phyloP scores from a whole-genome alignment of 1,284 basidiomycete species.

The Boletellus deceptivus region DNA sequence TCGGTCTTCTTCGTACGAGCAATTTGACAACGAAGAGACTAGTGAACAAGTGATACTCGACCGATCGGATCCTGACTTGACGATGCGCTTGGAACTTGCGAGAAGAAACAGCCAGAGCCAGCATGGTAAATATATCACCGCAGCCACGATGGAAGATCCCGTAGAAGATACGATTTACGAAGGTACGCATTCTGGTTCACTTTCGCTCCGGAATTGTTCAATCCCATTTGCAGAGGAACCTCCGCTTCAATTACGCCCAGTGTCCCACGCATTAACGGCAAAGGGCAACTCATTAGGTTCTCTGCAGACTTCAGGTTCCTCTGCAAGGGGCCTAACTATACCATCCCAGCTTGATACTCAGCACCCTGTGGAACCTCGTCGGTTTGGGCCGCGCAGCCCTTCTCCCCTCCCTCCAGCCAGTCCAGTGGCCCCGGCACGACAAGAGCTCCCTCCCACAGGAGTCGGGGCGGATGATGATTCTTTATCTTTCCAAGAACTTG shows the following conservation, averaged over 20 bases:
- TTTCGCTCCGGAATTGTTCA: background rate
- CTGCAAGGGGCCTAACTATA: constrained; percentile 18
- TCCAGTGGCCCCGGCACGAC: constrained; percentile 29
- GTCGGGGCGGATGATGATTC: constrained; percentile 44
- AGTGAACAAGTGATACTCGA: constrained; percentile 39
- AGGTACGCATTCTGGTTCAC: constrained; percentile 41
- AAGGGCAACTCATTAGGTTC: constrained; percentile 42
- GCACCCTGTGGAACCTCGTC: constrained; percentile 53
- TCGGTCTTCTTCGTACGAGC: constrained; percentile 42
- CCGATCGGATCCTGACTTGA: constrained; percentile 71
- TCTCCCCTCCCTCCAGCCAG: constrained; percentile 59
- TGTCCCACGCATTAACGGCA: constrained; percentile 48
- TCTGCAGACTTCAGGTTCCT: constrained; percentile 36
- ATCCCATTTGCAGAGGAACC: constrained; percentile 51
- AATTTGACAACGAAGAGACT: constrained; percentile 45
- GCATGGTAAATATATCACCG: constrained; percentile 43
- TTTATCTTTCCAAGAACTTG: constrained; percentile 29
- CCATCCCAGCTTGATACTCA: constrained; percentile 35
- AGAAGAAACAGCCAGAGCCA: constrained; percentile 79
- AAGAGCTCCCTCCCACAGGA: constrained; percentile 41
- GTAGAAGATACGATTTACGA: constrained; percentile 71
- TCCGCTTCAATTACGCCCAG: constrained; percentile 49
- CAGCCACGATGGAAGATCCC: constrained; percentile 43
- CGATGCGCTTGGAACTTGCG: constrained; percentile 72
- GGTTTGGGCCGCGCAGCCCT: constrained; percentile 67